Percentiles rank a stretch among this genome's conserved stretches.
Conservation (phyloP, 352 stramenopile species). For the Phytophthora sp. region DNA sequence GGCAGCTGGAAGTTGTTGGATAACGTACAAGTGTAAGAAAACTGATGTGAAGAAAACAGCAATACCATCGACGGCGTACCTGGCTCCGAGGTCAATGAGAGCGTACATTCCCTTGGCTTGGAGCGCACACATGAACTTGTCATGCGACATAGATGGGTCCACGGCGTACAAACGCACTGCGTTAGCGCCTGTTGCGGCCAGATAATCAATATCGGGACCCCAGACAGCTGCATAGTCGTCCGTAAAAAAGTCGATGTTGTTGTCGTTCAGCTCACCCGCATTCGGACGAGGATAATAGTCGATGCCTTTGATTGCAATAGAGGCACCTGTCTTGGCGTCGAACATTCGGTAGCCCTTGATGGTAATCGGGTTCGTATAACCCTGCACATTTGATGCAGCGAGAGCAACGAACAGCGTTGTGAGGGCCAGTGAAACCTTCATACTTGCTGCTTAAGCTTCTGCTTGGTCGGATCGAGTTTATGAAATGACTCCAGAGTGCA, state of each 20-base stretch:
- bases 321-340: constrained; percentile 63
- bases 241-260: constrained; percentile 89
- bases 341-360: constrained; percentile 82
- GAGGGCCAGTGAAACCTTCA: constrained; percentile 24
- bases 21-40: background rate
- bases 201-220: constrained; percentile 63
- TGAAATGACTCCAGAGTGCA: too few relatives aligned
- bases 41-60: background rate
- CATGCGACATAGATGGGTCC: constrained; percentile 80
- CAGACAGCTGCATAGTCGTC: constrained; percentile 76
- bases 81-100: constrained; percentile 63
- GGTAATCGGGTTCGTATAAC: constrained; percentile 45
- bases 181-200: constrained; percentile 74
- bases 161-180: constrained; percentile 85
- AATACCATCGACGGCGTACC: constrained; percentile 1
- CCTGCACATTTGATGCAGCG: constrained; percentile 11
- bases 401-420: constrained; percentile 10
- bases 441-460: background rate
- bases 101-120: constrained; percentile 76
- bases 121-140: constrained; percentile 90
- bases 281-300: constrained; percentile 90
- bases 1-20: constrained; percentile 33
- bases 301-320: constrained; percentile 78
- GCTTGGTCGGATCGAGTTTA: constrained; percentile 12
- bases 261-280: constrained; percentile 57